Evolutionary conservation across 495 filamentous ascomycete species (phyloP).

Genomic region (Penicillium fimorum): DNA sequence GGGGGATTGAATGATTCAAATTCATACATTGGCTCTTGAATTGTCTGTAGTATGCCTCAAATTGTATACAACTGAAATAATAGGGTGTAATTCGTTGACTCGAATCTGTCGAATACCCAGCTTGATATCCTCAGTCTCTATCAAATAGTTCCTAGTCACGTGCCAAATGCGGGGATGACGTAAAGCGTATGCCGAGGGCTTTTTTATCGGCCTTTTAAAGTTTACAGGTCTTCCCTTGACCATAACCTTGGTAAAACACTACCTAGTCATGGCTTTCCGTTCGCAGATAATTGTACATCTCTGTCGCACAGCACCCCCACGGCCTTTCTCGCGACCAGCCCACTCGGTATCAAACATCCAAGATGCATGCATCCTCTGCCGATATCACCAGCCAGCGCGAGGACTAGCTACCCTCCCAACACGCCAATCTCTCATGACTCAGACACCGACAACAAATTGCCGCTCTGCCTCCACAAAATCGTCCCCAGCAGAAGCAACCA

Average conservation of each 20-base stretch:
- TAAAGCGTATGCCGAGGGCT: conserved; percentile 13
- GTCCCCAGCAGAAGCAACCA: conserved; percentile 10
- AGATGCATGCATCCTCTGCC: conserved; percentile 9
- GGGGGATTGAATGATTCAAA: conserved; percentile 74
- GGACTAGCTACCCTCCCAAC: conserved; percentile 1
- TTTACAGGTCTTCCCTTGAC: not conserved
- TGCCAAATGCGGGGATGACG: conserved; percentile 22
- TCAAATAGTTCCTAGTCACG: conserved; percentile 12
- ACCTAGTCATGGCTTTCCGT: conserved; percentile 16
- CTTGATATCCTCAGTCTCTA: not conserved
- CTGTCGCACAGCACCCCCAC: conserved; percentile 1
- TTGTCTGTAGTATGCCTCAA: not conserved
- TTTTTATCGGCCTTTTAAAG: conserved; percentile 6
- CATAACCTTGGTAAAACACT: not conserved
- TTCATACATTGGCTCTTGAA: not conserved
- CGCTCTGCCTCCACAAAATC: conserved; percentile 25
- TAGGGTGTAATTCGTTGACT: not conserved
- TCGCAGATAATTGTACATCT: conserved; percentile 14
- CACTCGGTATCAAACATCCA: not conserved
- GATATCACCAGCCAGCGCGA: conserved; percentile 5
- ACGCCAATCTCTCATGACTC: not conserved
- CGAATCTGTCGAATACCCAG: not conserved
- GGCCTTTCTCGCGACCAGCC: not conserved
- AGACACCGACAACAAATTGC: not conserved
- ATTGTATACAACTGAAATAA: not conserved